These are phyloP conservation scores for Morella rubra DNA, from an alignment of 306 rosid genomes.

Conservation along the genomic window DNA sequence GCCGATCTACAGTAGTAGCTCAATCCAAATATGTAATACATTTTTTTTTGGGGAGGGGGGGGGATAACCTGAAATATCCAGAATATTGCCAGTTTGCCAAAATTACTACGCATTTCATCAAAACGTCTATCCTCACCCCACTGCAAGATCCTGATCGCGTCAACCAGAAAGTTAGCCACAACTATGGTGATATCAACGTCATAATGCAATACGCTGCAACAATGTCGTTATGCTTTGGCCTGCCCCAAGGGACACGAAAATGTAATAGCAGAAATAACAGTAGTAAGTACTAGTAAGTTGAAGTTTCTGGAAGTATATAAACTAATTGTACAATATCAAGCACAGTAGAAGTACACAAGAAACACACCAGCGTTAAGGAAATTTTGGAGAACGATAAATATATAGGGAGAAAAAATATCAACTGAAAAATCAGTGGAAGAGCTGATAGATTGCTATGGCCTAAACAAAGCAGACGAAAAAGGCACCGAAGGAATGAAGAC, in stretches of 20 bases:
- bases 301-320: neutral
- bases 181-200: constrained; percentile 10
- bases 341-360: neutral
- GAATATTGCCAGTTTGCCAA: constrained; percentile 77
- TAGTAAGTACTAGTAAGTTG: neutral
- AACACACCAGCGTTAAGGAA: neutral
- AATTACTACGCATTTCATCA: constrained; percentile 80
- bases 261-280: neutral
- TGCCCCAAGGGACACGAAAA: neutral
- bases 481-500: neutral
- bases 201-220: neutral
- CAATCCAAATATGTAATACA: constrained; percentile 15
- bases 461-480: neutral
- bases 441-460: neutral
- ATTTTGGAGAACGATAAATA: neutral
- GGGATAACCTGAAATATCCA: constrained; percentile 91
- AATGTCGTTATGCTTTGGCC: neutral
- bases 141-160: constrained; percentile 65
- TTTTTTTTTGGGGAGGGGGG: neutral
- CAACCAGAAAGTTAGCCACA: constrained; percentile 17
- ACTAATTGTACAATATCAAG: neutral
- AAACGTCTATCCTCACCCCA: constrained; percentile 98
- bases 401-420: neutral
- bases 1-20: neutral
- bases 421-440: neutral